Conservation (phyloP, 106 monocot species). For the Triglochin maritima region DNA sequence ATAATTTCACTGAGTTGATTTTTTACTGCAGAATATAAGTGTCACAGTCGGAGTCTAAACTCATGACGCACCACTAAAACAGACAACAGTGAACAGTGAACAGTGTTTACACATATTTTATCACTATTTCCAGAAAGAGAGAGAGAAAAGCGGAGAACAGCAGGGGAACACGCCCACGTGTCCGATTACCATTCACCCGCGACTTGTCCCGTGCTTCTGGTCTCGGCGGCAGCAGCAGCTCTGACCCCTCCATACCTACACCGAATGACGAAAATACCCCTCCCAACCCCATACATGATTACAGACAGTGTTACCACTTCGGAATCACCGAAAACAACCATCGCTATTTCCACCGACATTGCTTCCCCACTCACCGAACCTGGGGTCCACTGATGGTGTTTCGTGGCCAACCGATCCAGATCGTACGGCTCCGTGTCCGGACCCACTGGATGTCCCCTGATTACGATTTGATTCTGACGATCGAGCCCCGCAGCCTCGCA, state of each 20-base stretch:
- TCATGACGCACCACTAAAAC: no score
- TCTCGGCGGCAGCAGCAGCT: not conserved
- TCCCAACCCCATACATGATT: not conserved
- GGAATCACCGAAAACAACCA: not conserved
- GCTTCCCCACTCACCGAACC: not conserved
- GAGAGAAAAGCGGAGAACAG: not conserved
- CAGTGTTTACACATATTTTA: no score
- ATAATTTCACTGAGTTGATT: no score
- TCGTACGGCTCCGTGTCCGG: not conserved
- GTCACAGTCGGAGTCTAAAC: no score
- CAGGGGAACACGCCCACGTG: not conserved
- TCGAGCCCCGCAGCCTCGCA: no score
- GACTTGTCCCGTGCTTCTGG: not conserved
- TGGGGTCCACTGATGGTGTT: not conserved
- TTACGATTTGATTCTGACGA: not conserved
- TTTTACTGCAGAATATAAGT: no score
- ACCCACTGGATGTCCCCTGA: not conserved
- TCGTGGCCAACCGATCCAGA: not conserved
- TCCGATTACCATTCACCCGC: not conserved
- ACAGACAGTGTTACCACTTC: no score
- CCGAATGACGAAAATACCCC: not conserved
- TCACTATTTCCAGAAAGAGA: no score
- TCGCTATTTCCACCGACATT: not conserved
- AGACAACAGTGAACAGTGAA: no score
- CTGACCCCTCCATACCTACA: not conserved